Evolutionary conservation across 768 basidiomycete genomes (phyloP).

Genomic region (Russula sp.): DNA sequence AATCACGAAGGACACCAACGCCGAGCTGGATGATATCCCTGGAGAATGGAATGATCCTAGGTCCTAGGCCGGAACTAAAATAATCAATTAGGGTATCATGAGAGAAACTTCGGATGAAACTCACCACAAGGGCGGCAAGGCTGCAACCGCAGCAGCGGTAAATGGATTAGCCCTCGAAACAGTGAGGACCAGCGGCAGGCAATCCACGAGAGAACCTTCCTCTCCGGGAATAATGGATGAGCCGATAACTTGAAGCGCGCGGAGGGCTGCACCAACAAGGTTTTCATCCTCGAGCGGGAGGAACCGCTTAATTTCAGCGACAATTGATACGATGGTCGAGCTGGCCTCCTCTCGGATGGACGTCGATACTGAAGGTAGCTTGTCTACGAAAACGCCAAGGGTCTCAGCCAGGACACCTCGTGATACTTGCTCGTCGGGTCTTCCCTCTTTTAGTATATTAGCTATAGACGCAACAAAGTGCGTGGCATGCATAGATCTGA

Average conservation of each 20-base stretch:
- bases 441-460: slow-evolving; percentile 38
- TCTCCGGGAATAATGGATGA: slow-evolving; percentile 55
- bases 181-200: slow-evolving; percentile 52
- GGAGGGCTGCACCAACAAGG: slow-evolving; percentile 43
- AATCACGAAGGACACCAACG: slow-evolving; percentile 40
- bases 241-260: slow-evolving; percentile 53
- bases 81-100: background rate
- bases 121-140: slow-evolving; percentile 57
- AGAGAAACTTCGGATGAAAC: slow-evolving; percentile 25
- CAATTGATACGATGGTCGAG: slow-evolving; percentile 44
- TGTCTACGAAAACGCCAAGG: slow-evolving; percentile 59
- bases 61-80: slow-evolving; percentile 65
- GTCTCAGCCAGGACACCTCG: slow-evolving; percentile 38
- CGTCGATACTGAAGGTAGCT: slow-evolving; percentile 53
- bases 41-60: slow-evolving; percentile 83
- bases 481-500: slow-evolving; percentile 58
- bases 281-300: slow-evolving; percentile 36
- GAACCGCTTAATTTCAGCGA: slow-evolving; percentile 43
- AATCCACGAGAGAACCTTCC: slow-evolving; percentile 50
- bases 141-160: slow-evolving; percentile 40
- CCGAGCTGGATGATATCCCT: slow-evolving; percentile 59
- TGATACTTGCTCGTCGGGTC: slow-evolving; percentile 7
- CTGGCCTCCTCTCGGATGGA: slow-evolving; percentile 46
- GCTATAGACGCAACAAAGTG: slow-evolving; percentile 58
- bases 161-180: slow-evolving; percentile 36